Evolutionary conservation across 2,329 filamentous ascomycete genomes (phyloP), one percentile per base, ranked within the genome.

Genomic region (Monilinia polystroma): DNA sequence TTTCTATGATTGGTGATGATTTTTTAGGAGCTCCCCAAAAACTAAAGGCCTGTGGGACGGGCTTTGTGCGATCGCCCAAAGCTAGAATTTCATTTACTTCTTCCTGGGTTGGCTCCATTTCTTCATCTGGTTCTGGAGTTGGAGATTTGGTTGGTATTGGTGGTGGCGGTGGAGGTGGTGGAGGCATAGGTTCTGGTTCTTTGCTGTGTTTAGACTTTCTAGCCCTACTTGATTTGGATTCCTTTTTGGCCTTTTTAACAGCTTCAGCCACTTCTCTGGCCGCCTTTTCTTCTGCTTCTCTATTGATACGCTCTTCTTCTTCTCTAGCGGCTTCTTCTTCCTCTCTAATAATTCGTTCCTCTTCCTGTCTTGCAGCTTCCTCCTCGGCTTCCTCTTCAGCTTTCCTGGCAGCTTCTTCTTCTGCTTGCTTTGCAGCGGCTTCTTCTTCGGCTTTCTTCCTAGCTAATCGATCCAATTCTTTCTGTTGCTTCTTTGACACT

Each of bases 21-120:
- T 81, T 84, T 73, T 82, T 84, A 67, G 79, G 75, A 58, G 80
- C 78, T 68, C 84, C 83, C 85, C 85, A 87, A 78, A 87, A 86
- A 71, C 81, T 81, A 75, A 87, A 87, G 0, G 82, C 70, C 51
- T 71, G 70, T 10, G 69, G 52, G 5, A 55, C 47, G 45, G 60
- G 60, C 35, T 66, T 66, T 62, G 49, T 11, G 35, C 38, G 57
- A 32, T 43, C 53, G 45, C 58, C 64, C 47, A 62, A 38, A 20
- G 58, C 58, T 35, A 66, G 56, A 47, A 66, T 51, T 53, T 47
- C 69, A 12, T 71, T 76, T 38, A 77, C 75, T 71, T 78, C 74
- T 64, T 79, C 77, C 23, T 77, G 71, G 23, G 76, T 77, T 55
- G 80, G 75, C 66, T 76, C 76, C 47, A 75, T 52, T 2, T 62